Percentiles rank a stretch among this genome's conserved stretches.
Evolutionary conservation across 1,284 basidiomycete species (phyloP).

Genomic region (Stereum hirsutum): DNA sequence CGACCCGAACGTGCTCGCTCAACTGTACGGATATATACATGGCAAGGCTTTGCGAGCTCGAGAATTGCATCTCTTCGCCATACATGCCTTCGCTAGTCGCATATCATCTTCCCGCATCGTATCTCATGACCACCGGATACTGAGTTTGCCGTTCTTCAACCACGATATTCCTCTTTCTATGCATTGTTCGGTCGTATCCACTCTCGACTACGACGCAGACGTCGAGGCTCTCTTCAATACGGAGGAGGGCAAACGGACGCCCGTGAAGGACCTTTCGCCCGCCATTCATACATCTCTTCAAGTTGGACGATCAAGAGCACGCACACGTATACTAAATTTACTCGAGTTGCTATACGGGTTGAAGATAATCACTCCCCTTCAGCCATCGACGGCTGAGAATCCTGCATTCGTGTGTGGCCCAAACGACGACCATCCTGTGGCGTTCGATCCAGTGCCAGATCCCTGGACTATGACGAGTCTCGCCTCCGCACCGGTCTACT

Average conservation of each 20-base stretch:
- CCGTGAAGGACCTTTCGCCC: slow-evolving; percentile 40
- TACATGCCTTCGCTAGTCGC: slow-evolving; percentile 36
- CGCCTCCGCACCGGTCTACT: slow-evolving; percentile 44
- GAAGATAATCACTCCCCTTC: slow-evolving; percentile 45
- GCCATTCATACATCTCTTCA: slow-evolving; percentile 40
- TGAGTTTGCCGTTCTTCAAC: slow-evolving; percentile 47
- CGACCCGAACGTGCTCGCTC: slow-evolving; percentile 55
- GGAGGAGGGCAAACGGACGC: slow-evolving; percentile 34
- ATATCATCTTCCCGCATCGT: slow-evolving; percentile 33
- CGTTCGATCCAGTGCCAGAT: slow-evolving; percentile 35
- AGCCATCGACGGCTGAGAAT: slow-evolving; percentile 27
- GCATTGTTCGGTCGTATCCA: slow-evolving; percentile 54
- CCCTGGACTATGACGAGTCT: slow-evolving; percentile 36
- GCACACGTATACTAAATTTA: slow-evolving; percentile 48
- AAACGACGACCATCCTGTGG: slow-evolving; percentile 28
- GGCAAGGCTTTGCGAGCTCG: slow-evolving; percentile 55
- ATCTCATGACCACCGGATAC: slow-evolving; percentile 41
- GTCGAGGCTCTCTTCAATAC: slow-evolving; percentile 37
- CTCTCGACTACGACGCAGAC: slow-evolving; percentile 40
- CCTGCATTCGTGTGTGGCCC: slow-evolving; percentile 35
- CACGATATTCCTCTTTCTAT: slow-evolving; percentile 48
- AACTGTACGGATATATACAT: slow-evolving; percentile 60
- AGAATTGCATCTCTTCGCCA: slow-evolving; percentile 48
- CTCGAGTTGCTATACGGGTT: slow-evolving; percentile 47
- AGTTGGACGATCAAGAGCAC: slow-evolving; percentile 45